Percentiles rank a stretch among this genome's conserved stretches.
Conservation (phyloP, 495 filamentous ascomycete genomes). For the Xylaria nigripes region DNA sequence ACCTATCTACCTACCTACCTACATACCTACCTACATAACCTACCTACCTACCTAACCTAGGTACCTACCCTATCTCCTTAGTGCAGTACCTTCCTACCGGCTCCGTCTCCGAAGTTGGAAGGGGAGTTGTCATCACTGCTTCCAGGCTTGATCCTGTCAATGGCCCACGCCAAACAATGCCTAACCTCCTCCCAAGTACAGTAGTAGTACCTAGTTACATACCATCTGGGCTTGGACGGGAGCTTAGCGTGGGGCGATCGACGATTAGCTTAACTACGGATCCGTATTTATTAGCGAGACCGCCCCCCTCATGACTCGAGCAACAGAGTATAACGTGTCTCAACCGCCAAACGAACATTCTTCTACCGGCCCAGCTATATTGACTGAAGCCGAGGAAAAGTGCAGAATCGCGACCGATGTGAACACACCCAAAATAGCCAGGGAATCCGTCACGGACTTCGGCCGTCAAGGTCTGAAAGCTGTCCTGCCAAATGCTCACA, state of each 20-base stretch:
- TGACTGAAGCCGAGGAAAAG: constrained; percentile 15
- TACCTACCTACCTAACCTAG: too few species aligned
- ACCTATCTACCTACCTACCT: too few species aligned
- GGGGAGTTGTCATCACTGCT: background rate
- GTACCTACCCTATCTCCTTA: too few species aligned
- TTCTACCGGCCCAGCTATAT: constrained; percentile 7
- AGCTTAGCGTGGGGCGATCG: constrained; percentile 16
- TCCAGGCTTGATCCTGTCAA: constrained; percentile 3
- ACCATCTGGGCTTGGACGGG: constrained; percentile 10
- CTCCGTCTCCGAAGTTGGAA: background rate
- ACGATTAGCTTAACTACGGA: constrained; percentile 7
- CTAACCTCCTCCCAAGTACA: constrained; percentile 3
- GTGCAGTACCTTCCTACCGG: too few species aligned
- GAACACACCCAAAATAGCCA: constrained; percentile 12
- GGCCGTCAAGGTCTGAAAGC: constrained; percentile 25
- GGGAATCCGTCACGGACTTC: constrained; percentile 21
- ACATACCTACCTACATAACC: too few species aligned
- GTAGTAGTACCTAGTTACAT: background rate
- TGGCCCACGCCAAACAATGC: constrained; percentile 11
- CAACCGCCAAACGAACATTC: constrained; percentile 18
- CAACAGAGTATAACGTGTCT: constrained; percentile 19
- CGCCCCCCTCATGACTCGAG: constrained; percentile 24
- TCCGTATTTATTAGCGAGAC: constrained; percentile 1
- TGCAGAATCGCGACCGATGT: constrained; percentile 16
- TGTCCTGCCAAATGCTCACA: constrained; percentile 13